A percentile compares a stretch with the other conserved stretches of the same genome.
Conservation (phyloP, 163 green algal genomes). For the Chloromonas sp. region DNA sequence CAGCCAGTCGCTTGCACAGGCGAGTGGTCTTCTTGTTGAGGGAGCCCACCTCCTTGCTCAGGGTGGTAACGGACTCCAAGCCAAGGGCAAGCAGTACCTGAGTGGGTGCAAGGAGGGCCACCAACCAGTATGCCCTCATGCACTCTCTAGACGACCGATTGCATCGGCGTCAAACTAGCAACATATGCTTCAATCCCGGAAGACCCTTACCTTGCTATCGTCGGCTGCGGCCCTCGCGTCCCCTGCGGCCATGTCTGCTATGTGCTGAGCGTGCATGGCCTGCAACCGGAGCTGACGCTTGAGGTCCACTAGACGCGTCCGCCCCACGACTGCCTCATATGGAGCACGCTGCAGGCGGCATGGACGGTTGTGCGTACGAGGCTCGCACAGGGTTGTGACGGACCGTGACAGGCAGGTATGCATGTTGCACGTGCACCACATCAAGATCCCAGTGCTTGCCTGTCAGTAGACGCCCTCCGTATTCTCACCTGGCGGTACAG, state of each 20-base stretch:
- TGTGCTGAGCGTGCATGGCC: slow-evolving; percentile 7
- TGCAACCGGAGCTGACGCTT: slow-evolving; percentile 20
- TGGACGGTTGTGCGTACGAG: neutral
- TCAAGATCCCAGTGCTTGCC: no score
- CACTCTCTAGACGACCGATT: neutral
- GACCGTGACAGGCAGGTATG: no score
- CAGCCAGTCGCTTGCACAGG: neutral
- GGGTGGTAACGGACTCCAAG: neutral
- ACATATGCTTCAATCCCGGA: neutral
- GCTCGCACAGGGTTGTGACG: neutral
- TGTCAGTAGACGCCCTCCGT: neutral
- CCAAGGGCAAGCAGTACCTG: neutral
- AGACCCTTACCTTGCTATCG: slow-evolving; percentile 10
- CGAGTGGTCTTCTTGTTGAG: neutral
- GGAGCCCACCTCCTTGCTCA: neutral
- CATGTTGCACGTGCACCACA: no score
- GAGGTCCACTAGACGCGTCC: slow-evolving; percentile 11
- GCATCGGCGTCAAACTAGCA: neutral
- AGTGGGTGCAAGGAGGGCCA: neutral
- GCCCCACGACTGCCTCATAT: slow-evolving; percentile 15
- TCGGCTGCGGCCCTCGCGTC: neutral
- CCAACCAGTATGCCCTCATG: neutral
- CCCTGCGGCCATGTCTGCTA: neutral
- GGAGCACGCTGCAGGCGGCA: slow-evolving; percentile 12
- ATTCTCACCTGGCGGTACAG: slow-evolving; percentile 11